A percentile compares a stretch with the other conserved stretches of the same genome.
Evolutionary conservation across 2,329 filamentous ascomycete species (phyloP).

Genomic region (Colletotrichum nymphaeae): DNA sequence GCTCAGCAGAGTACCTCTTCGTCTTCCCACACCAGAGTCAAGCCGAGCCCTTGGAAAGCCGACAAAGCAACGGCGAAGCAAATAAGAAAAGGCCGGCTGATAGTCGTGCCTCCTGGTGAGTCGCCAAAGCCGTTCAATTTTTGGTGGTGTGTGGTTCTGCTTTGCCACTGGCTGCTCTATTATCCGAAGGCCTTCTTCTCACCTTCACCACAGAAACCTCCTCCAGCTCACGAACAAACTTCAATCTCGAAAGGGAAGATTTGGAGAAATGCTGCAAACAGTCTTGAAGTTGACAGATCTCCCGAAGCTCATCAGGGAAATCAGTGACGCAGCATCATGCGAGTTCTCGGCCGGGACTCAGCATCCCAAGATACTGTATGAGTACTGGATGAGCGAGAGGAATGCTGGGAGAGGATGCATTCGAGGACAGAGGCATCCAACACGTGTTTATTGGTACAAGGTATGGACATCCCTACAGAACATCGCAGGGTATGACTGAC

Average conservation of each 20-base stretch:
- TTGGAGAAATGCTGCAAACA: not conserved
- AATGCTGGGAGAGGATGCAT: not conserved
- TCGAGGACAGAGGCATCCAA: not conserved
- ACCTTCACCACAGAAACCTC: not conserved
- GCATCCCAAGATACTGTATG: not conserved
- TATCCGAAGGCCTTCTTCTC: not conserved
- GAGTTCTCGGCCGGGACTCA: not conserved
- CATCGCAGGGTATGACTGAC: not conserved
- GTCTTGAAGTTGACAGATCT: not conserved
- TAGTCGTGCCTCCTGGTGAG: conserved; percentile 8
- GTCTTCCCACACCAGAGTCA: not conserved
- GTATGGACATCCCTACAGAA: not conserved
- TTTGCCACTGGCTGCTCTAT: not conserved
- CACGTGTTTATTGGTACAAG: not conserved
- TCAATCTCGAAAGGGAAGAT: too few relatives aligned
- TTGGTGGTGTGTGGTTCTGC: conserved; percentile 3
- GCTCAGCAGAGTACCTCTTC: not conserved
- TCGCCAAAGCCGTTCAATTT: not conserved
- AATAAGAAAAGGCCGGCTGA: not conserved
- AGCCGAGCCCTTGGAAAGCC: not conserved
- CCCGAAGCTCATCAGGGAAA: too few relatives aligned
- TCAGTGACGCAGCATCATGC: not conserved
- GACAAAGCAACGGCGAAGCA: not conserved
- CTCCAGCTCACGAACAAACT: too few relatives aligned
- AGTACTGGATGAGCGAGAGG: not conserved